Evolutionary conservation across 768 basidiomycete genomes (phyloP).

Genomic region (Russula sp.): DNA sequence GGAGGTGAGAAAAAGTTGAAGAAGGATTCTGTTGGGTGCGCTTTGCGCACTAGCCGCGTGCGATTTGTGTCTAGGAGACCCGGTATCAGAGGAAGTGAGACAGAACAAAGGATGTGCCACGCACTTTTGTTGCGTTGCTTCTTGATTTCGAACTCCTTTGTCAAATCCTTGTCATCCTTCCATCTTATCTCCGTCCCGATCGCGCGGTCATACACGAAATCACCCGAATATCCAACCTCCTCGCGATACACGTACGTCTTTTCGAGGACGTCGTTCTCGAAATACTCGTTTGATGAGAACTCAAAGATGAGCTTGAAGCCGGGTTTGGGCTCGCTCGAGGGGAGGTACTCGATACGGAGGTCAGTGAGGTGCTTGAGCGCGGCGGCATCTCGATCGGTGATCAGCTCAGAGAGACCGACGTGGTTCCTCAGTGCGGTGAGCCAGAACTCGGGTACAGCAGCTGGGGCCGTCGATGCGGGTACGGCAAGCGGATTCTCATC

Average conservation of each 20-base stretch:
- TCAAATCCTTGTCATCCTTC: conserved; percentile 98
- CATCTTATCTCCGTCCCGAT: conserved; percentile 90
- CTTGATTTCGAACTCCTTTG: conserved; percentile 96
- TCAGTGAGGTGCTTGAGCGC: conserved; percentile 83
- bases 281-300: conserved; percentile 81
- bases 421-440: conserved; percentile 94
- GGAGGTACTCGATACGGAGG: conserved; percentile 72
- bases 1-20: conserved; percentile 98
- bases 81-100: neutral
- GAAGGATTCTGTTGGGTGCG: conserved; percentile 88
- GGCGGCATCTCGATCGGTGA: conserved; percentile 86
- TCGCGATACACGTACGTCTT: conserved; percentile 95
- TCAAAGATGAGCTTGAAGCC: conserved; percentile 88
- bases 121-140: conserved; percentile 98
- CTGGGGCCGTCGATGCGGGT: conserved; percentile 28
- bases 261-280: conserved; percentile 73
- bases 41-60: conserved; percentile 78
- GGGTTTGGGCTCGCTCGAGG: conserved; percentile 57
- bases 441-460: conserved; percentile 93
- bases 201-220: conserved; percentile 94
- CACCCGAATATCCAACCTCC: conserved; percentile 91
- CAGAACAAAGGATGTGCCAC: conserved; percentile 1
- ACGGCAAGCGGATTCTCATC: conserved; percentile 51
- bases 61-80: conserved; percentile 64
- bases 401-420: conserved; percentile 74